Evolutionary conservation across 208 protist species (phyloP).

Genomic region (Acanthamoeba divionensis): DNA sequence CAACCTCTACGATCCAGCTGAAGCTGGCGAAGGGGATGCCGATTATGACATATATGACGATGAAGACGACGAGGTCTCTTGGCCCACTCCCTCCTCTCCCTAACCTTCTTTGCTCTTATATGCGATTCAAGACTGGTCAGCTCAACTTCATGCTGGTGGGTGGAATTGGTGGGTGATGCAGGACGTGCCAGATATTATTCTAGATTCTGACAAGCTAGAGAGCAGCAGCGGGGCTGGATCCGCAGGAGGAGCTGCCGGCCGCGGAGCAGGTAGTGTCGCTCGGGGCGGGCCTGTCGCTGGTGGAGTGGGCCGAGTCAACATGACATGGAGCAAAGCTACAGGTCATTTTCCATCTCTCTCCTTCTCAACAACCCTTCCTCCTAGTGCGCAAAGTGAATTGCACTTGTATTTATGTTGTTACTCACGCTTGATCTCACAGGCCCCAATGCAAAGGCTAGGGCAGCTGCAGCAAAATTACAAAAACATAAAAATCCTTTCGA

Average conservation of each 20-base stretch:
- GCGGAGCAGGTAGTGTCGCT: not conserved
- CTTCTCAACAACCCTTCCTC: not conserved
- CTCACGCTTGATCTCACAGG: not conserved
- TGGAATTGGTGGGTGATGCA: not conserved
- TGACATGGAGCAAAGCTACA: conserved; percentile 44
- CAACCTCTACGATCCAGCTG: too few relatives aligned
- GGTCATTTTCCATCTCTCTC: too few relatives aligned
- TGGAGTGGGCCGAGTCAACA: conserved; percentile 1
- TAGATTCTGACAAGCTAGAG: not conserved
- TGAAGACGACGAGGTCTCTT: not conserved
- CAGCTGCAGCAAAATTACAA: not conserved
- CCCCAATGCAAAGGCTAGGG: not conserved
- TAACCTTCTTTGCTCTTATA: not conserved
- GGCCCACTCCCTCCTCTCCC: not conserved
- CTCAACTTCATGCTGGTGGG: not conserved
- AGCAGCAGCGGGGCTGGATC: not conserved
- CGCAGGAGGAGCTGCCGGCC: not conserved
- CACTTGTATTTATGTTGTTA: not conserved
- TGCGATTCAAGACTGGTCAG: not conserved
- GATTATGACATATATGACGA: conserved; percentile 17
- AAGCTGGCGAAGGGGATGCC: not conserved
- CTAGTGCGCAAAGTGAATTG: not conserved
- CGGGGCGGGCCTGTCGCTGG: not conserved
- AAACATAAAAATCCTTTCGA: conserved; percentile 1
- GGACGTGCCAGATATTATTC: conserved; percentile 36